Percentiles rank a stretch among this genome's conserved stretches.
Evolutionary conservation across 148 eudicot genomes (phyloP).

Genomic region (Chenopodium quinoa): DNA sequence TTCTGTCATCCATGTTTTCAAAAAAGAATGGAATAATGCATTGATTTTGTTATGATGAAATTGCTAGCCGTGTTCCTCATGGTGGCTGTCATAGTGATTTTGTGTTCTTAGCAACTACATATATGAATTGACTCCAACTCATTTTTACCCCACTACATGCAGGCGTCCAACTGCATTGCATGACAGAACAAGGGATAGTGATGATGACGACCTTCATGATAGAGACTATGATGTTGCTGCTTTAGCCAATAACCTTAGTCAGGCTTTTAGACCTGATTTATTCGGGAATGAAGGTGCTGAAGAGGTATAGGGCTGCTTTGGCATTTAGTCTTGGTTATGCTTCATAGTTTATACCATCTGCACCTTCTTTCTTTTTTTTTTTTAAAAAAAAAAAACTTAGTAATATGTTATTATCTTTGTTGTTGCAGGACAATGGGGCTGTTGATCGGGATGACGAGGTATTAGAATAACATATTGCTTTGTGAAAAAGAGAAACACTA

Average conservation of each 20-base stretch:
- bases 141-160: slow-evolving; percentile 20
- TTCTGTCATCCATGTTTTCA: no score
- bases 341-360: not conserved
- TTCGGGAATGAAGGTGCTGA: slow-evolving; percentile 69
- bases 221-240: slow-evolving; percentile 92
- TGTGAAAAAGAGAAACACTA: not conserved
- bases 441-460: slow-evolving; percentile 90
- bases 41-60: not conserved
- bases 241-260: slow-evolving; percentile 81
- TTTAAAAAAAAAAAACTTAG: not conserved
- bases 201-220: slow-evolving; percentile 86
- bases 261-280: slow-evolving; percentile 65
- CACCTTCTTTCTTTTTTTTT: not conserved
- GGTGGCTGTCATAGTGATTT: not conserved
- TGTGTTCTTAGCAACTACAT: not conserved
- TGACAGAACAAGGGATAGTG: slow-evolving; percentile 91
- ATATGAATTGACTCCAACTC: not conserved
- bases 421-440: slow-evolving; percentile 68
- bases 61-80: not conserved
- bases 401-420: not conserved
- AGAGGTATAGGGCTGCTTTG: slow-evolving; percentile 45
- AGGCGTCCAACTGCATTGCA: slow-evolving; percentile 96
- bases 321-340: not conserved
- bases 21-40: not conserved
- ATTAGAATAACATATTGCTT: slow-evolving; percentile 10